Evolutionary conservation across 1,139 yeast species (phyloP).

Genomic region (Yamadazyma pseudoaaseri): DNA sequence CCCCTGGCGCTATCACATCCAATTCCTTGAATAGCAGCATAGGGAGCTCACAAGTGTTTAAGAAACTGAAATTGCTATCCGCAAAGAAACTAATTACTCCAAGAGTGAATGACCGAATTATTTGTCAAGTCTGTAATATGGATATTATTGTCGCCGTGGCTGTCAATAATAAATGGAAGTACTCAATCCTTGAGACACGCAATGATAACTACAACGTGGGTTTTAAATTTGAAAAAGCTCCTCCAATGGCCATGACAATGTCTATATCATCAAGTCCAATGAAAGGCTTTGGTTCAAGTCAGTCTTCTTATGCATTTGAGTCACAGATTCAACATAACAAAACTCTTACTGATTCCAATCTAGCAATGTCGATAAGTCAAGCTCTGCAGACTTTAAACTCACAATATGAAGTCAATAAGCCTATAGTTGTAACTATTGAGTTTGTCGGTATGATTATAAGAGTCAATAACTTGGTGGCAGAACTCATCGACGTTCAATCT

Average conservation of each 20-base stretch:
- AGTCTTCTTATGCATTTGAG: constrained; percentile 1
- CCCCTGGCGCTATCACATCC: neutral
- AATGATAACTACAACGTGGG: constrained; percentile 45
- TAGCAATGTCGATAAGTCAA: neutral
- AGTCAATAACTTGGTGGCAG: constrained; percentile 54
- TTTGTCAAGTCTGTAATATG: constrained; percentile 52
- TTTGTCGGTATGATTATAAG: constrained; percentile 72
- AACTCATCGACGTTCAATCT: constrained; percentile 72
- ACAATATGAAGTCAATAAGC: constrained; percentile 12
- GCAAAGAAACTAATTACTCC: constrained; percentile 65
- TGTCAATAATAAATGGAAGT: constrained; percentile 66
- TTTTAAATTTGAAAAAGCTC: constrained; percentile 1
- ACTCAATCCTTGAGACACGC: constrained; percentile 47
- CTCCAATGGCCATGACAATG: constrained; percentile 5
- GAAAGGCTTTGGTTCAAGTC: constrained; percentile 1
- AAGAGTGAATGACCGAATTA: constrained; percentile 69
- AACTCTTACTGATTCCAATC: neutral
- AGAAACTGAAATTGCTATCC: constrained; percentile 33
- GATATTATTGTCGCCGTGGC: constrained; percentile 62
- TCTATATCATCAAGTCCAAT: constrained; percentile 8
- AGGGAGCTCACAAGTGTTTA: neutral
- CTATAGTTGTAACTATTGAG: constrained; percentile 14
- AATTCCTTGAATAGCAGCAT: neutral
- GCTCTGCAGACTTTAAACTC: constrained; percentile 1
- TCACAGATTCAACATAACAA: neutral